phyloP scores from a whole-genome alignment of 1,139 yeast species.

The Geotrichum klebahnii region DNA sequence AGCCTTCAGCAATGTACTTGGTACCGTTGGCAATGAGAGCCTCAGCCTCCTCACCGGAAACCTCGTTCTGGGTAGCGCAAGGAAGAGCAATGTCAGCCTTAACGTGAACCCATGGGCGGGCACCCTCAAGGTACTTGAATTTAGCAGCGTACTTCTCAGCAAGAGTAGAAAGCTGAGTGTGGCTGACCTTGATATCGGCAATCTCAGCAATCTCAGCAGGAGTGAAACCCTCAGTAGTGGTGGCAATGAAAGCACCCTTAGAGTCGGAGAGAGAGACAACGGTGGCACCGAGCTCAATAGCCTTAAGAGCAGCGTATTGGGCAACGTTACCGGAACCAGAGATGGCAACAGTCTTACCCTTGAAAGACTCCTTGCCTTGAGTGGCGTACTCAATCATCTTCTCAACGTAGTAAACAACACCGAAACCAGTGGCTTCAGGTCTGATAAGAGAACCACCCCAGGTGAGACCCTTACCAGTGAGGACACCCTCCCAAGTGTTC shows the following conservation, averaged over 20 bases:
- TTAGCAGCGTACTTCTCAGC: slow-evolving; percentile 50
- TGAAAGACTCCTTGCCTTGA: slow-evolving; percentile 78
- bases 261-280: slow-evolving; percentile 94
- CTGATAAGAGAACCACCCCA: slow-evolving; percentile 99
- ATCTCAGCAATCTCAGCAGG: slow-evolving; percentile 72
- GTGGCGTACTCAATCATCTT: slow-evolving; percentile 95
- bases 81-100: slow-evolving; percentile 94
- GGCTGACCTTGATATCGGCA: slow-evolving; percentile 75
- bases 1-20: slow-evolving; percentile 95
- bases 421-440: slow-evolving; percentile 99
- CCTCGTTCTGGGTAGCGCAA: slow-evolving; percentile 97
- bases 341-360: slow-evolving; percentile 91
- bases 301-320: slow-evolving; percentile 96
- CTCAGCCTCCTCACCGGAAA: slow-evolving; percentile 93
- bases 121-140: slow-evolving; percentile 79
- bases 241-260: slow-evolving; percentile 70
- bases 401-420: slow-evolving; percentile 93
- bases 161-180: slow-evolving; percentile 71
- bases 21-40: slow-evolving; percentile 88
- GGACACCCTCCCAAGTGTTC: slow-evolving; percentile 94
- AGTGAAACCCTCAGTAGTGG: slow-evolving; percentile 65
- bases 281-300: slow-evolving; percentile 91
- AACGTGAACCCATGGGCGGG: slow-evolving; percentile 92
- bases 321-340: slow-evolving; percentile 99
- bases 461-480: slow-evolving; percentile 94